Conservation (phyloP, 2,329 filamentous ascomycete genomes). For the Graphilbum ipis-grandicollis region DNA sequence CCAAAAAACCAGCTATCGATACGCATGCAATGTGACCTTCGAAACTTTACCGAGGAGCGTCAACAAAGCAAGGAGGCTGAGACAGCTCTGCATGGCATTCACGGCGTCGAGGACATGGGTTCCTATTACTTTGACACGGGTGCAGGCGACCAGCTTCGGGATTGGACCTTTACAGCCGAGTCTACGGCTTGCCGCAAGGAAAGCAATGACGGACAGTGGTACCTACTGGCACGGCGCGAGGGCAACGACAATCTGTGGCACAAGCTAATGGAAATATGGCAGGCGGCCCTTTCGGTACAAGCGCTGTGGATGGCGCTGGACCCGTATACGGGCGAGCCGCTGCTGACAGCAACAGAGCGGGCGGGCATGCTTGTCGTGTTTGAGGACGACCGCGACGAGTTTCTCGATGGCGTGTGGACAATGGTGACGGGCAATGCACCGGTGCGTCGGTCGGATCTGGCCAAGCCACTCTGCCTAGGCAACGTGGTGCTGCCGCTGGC, state of each 20-base stretch:
- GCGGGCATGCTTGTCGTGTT: slow-evolving; percentile 10
- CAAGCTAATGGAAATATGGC: slow-evolving; percentile 14
- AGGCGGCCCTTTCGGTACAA: slow-evolving; percentile 12
- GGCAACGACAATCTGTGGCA: slow-evolving; percentile 14
- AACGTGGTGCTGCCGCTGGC: slow-evolving; percentile 5
- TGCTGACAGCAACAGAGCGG: slow-evolving; percentile 7
- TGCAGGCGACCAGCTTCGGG: slow-evolving; percentile 7
- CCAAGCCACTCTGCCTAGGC: slow-evolving; percentile 10
- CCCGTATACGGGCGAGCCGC: slow-evolving; percentile 9
- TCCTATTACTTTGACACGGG: slow-evolving; percentile 13
- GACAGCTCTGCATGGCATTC: background rate
- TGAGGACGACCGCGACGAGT: slow-evolving; percentile 4
- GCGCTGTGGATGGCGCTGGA: slow-evolving; percentile 9
- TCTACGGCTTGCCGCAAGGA: background rate
- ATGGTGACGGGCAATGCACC: slow-evolving; percentile 11
- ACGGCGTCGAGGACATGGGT: slow-evolving; percentile 5
- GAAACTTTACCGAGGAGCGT: slow-evolving; percentile 1
- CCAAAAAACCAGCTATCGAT: background rate
- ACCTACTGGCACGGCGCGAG: slow-evolving; percentile 13
- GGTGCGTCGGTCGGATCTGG: slow-evolving; percentile 7
- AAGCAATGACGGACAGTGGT: slow-evolving; percentile 7
- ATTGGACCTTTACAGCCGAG: slow-evolving; percentile 5
- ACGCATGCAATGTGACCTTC: background rate
- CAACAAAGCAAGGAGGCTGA: background rate
- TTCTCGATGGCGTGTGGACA: slow-evolving; percentile 4